These are phyloP conservation scores for Urochloa ruziziensis DNA, from an alignment of 176 grass and related monocot genomes.

Conservation along the genomic window DNA sequence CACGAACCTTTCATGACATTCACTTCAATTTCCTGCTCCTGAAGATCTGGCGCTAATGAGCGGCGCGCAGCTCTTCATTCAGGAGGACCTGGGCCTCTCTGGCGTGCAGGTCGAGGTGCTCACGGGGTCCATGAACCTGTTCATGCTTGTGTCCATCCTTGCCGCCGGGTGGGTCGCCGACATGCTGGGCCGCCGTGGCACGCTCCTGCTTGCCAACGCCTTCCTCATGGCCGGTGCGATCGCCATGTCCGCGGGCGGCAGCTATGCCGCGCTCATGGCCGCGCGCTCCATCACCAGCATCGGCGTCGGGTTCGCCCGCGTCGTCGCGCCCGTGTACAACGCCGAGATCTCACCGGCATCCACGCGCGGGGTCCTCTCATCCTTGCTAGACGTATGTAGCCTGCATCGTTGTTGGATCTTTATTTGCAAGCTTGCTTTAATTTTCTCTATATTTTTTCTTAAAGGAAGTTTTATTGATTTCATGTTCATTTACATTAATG, in stretches of 20 bases:
- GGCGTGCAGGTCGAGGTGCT: conserved; percentile 48
- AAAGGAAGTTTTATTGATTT: too few relatives aligned
- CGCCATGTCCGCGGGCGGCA: conserved; percentile 33
- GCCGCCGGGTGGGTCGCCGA: conserved; percentile 48
- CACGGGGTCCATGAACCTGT: conserved; percentile 40
- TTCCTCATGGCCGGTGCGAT: conserved; percentile 50
- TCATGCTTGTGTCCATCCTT: conserved; percentile 39
- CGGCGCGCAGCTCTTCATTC: conserved; percentile 61
- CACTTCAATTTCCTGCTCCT: too few relatives aligned
- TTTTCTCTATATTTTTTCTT: too few relatives aligned
- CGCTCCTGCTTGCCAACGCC: conserved; percentile 37
- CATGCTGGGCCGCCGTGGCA: conserved; percentile 25
- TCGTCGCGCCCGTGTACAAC: conserved; percentile 43
- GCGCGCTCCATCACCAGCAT: conserved; percentile 48
- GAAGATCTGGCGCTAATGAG: conserved; percentile 57
- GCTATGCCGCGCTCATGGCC: conserved; percentile 34
- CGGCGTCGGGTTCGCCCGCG: conserved; percentile 24
- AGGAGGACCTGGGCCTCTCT: conserved; percentile 33
- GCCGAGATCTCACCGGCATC: conserved; percentile 48
- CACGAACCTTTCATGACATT: too few relatives aligned
- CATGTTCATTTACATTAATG: too few relatives aligned
- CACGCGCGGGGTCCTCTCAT: conserved; percentile 29
- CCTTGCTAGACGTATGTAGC: not conserved
- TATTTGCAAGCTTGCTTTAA: not conserved
- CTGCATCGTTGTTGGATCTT: not conserved